These are phyloP conservation scores for Exserohilum rostratum DNA, from an alignment of 2,329 filamentous ascomycete genomes.

Conservation along the genomic window DNA sequence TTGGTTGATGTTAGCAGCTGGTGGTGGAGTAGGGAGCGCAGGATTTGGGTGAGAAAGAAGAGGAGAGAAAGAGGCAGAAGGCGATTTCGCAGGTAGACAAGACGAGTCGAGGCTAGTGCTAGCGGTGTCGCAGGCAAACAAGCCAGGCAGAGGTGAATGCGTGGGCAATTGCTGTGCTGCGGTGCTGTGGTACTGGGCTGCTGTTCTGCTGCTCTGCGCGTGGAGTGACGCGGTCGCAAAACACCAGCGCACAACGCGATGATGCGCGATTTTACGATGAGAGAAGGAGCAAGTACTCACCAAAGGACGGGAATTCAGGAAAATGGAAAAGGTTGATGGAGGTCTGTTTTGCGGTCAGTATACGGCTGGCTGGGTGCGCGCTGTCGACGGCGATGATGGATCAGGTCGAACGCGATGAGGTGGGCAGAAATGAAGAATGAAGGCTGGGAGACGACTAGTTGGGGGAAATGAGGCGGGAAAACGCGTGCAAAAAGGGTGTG, in stretches of 20 bases:
- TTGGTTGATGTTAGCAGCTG: conserved; percentile 17
- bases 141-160: conserved; percentile 15
- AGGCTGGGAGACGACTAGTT: conserved; percentile 30
- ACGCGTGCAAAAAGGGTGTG: conserved; percentile 40
- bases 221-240: conserved; percentile 39
- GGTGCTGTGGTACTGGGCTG: conserved; percentile 14
- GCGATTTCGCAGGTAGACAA: not conserved
- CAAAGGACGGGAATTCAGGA: conserved; percentile 23
- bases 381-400: conserved; percentile 38
- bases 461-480: conserved; percentile 39
- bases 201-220: conserved; percentile 24
- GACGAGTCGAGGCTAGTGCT: conserved; percentile 5
- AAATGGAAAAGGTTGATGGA: conserved; percentile 28
- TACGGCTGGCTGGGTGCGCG: conserved; percentile 20
- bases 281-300: conserved; percentile 38
- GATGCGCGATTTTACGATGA: conserved; percentile 35
- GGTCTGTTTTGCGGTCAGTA: conserved; percentile 44
- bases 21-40: conserved; percentile 5
- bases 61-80: conserved; percentile 1
- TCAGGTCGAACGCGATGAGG: conserved; percentile 39
- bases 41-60: conserved; percentile 3
- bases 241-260: conserved; percentile 35
- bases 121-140: conserved; percentile 12
- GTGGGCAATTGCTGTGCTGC: conserved; percentile 17
- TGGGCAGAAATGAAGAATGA: conserved; percentile 34